Base-by-base conservation (phyloP, 2,329 filamentous ascomycete species). In the Ceratocystis huliohia region DNA sequence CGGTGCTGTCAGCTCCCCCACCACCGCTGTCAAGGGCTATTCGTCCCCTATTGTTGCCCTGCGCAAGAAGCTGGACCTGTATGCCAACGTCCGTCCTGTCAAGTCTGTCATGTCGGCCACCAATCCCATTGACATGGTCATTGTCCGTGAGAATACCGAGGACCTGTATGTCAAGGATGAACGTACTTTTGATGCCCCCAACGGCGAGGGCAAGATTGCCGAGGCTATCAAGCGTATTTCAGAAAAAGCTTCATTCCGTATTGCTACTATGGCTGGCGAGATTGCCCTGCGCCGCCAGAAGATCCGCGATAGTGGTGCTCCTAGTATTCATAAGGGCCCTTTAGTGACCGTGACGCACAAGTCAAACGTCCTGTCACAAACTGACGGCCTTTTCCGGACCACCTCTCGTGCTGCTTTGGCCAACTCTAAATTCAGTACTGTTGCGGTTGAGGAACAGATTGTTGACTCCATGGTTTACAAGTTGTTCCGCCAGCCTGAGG, bases 391-490 rank as follows among this genome's bases (percentile, higher is more conserved):
- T 61, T 99, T 99, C 85, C 87, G 94, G 71, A 81, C 87, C 71
- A 88, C 89, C 3, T 85, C 89, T 17, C 86, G 89, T 71, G 81
- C 81, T 37, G 90, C 89, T 3, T 85, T 97, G 7, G 81, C 85
- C 33, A 80, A 81, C 64, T 71, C 82, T 13, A 81, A 79, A 70
- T 96, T 89, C 79, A 76, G 71, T 68, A 77, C 76, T 63, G 79
- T 96, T 65, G 78, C 78, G 53, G 81, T 96, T 65, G 94, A 97
- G 78, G 94, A 97, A 82, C 94, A 99, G 80, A 99, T 99, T 72
- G 93, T 99, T 69, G 94, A 99, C 78, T 93, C 88, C 69, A 99
- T 99, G 94, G 91, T 97, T 67, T 97, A 97, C 85, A 97, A 97
- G 82, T 88, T 99, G 67, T 97, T 97, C 86, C 90, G 93, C 69